phyloP scores from a whole-genome alignment of 2,329 filamentous ascomycete species.

The Cladophialophora yegresii region DNA sequence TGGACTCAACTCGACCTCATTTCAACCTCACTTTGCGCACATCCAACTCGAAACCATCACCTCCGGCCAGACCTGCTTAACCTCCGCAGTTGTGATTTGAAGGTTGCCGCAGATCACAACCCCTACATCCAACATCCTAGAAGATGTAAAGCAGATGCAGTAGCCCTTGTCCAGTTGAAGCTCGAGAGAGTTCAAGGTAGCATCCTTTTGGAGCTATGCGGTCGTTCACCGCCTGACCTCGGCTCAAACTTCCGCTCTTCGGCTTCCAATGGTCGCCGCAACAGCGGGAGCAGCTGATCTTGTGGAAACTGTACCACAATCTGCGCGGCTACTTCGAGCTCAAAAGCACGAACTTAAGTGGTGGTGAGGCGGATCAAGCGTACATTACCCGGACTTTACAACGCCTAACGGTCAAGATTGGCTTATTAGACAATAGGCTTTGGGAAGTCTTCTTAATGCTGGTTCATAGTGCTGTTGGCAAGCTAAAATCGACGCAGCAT shows the following conservation, averaged over 20 bases:
- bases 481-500: neutral
- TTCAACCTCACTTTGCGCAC: conserved; percentile 2
- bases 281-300: neutral
- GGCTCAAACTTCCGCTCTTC: neutral
- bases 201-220: neutral
- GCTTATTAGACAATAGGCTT: neutral
- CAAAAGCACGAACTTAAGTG: neutral
- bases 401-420: neutral
- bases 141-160: neutral
- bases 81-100: neutral
- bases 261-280: conserved; percentile 1
- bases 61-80: neutral
- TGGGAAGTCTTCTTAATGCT: neutral
- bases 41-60: neutral
- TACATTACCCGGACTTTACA: neutral
- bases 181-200: neutral
- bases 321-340: neutral
- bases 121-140: neutral
- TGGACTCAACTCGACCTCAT: conserved; percentile 18
- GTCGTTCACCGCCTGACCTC: conserved; percentile 1
- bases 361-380: neutral
- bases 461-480: neutral
- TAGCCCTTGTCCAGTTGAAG: neutral
- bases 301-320: neutral
- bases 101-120: neutral